phyloP scores from a whole-genome alignment of 495 filamentous ascomycete genomes.

The Clavariopsis aquatica region DNA sequence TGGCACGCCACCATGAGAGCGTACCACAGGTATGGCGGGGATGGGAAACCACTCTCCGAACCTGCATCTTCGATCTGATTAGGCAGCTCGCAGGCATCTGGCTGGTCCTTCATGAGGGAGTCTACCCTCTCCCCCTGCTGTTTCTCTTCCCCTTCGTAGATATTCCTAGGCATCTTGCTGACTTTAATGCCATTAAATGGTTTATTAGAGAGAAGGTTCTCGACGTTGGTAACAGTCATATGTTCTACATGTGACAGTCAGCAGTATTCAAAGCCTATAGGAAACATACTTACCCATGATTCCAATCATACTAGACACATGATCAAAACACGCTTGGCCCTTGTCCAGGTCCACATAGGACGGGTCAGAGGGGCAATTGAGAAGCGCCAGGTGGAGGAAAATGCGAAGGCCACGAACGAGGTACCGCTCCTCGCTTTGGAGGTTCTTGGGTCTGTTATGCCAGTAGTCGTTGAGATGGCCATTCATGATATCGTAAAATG shows the following conservation, averaged over 20 bases:
- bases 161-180: background rate
- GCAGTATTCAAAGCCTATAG: background rate
- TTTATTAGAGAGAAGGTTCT: background rate
- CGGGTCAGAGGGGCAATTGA: constrained; percentile 3
- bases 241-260: constrained; percentile 3
- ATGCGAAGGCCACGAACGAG: constrained; percentile 1
- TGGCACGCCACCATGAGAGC: constrained; percentile 6
- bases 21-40: background rate
- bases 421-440: constrained; percentile 7
- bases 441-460: background rate
- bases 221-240: background rate
- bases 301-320: background rate
- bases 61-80: background rate
- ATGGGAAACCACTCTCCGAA: background rate
- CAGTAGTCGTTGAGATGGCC: background rate
- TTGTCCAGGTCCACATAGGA: background rate
- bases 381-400: background rate
- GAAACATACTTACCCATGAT: background rate
- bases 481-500: background rate
- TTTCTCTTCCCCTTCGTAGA: background rate
- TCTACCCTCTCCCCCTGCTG: background rate
- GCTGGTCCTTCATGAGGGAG: background rate
- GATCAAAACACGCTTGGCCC: background rate
- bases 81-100: background rate
- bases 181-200: background rate